Conservation (phyloP, 2,329 filamentous ascomycete species). For the Pestalotiopsis sp. region DNA sequence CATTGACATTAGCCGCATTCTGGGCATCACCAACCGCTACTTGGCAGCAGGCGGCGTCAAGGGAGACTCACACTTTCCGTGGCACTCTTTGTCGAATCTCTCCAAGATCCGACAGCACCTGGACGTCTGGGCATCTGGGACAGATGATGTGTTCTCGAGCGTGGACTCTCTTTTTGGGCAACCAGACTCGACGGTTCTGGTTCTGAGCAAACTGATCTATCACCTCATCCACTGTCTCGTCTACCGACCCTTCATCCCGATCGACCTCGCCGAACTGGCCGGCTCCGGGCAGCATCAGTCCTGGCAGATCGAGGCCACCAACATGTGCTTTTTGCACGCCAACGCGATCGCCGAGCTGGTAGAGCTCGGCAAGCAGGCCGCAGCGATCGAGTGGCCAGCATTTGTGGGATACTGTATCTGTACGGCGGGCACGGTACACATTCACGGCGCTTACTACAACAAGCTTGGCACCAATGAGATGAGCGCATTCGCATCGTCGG, state of each 20-base stretch:
- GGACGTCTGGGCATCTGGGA: constrained; percentile 81
- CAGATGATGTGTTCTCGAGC: constrained; percentile 75
- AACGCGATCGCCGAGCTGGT: constrained; percentile 85
- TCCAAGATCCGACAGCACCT: constrained; percentile 85
- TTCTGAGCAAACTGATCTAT: constrained; percentile 84
- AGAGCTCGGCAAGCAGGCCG: constrained; percentile 73
- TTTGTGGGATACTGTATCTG: constrained; percentile 87
- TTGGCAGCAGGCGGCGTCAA: constrained; percentile 83
- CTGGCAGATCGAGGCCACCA: constrained; percentile 90
- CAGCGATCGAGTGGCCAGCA: constrained; percentile 79
- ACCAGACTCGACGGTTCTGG: constrained; percentile 73
- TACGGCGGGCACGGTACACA: constrained; percentile 84
- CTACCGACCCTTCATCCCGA: constrained; percentile 82
- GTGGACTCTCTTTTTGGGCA: constrained; percentile 76
- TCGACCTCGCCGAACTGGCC: constrained; percentile 78
- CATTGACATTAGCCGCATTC: constrained; percentile 79
- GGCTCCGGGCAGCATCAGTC: constrained; percentile 83
- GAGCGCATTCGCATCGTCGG: constrained; percentile 62
- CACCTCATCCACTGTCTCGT: constrained; percentile 85
- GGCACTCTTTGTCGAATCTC: constrained; percentile 82
- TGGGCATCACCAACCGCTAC: constrained; percentile 82
- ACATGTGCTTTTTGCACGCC: constrained; percentile 81
- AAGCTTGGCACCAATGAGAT: constrained; percentile 49
- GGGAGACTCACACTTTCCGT: constrained; percentile 86
- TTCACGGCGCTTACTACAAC: constrained; percentile 81